Evolutionary conservation across 257 asterid species (phyloP), one percentile per base, ranked within the genome.

Genomic region (Scutellaria barbata): DNA sequence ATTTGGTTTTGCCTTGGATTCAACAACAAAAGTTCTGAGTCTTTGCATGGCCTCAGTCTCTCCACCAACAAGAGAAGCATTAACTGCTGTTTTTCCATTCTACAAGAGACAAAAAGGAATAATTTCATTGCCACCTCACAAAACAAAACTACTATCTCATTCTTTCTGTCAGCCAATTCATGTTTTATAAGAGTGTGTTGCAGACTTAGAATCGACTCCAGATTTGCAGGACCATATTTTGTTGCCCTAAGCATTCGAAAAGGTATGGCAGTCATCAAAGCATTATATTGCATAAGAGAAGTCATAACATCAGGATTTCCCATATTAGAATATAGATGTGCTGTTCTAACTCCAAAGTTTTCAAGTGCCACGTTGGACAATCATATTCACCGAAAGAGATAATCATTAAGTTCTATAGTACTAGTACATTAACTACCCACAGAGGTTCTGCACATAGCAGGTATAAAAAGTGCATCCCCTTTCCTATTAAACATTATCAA

Each of bases 41-140:
- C 97, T 95, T 82, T 92, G 90, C 80, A 95, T 48, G 54, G 95
- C 99, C 84, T 92, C 95, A 39, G 86, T 88, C 85, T 95, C 99
- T 69, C 99, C 99, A 65, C 99, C 99, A 63, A 82, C 85, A 47
- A 92, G 92, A 68, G 89, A 77, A 79, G 93, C 87, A 88, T 82
- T 85, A 18, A 84, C 85, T 56, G 85, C 83, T 52, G 85, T 69
- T 55, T 82, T 90, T 52, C 94, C 96, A 14, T 86, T 88, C 97
- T 94, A 77, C 78, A 63, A 39, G 40, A 69, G 64, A 69, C 62
- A 18, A 74, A 11, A 22, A 45, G 46, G 60, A 56, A 73, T 33
- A 43, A 40, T 52, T 63, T 50, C 20, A 20, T 43, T 10, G 16
- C 40, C 59, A 30, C 48, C 22, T 11, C 54, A 59, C 7, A 52